Percentiles rank a stretch among this genome's conserved stretches.
Evolutionary conservation across 148 eudicot genomes (phyloP).

Genomic region (Nepenthes mirabilis): DNA sequence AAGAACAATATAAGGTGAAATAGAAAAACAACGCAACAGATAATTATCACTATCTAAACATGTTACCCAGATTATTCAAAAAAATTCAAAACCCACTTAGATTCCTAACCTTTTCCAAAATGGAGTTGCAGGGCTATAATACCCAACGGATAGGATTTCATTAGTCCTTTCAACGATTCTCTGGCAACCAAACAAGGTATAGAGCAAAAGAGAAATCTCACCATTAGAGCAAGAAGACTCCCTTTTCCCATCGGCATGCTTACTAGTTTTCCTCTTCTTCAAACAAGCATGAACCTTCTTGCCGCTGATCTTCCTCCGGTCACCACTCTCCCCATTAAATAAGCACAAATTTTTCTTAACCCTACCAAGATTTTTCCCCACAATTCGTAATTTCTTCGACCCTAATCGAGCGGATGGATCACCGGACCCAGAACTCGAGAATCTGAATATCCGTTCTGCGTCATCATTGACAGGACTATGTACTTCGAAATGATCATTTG

Average conservation of each 20-base stretch:
- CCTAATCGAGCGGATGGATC: constrained; percentile 3
- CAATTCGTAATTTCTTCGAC: constrained; percentile 11
- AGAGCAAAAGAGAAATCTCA: constrained; percentile 4
- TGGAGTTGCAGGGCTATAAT: not conserved
- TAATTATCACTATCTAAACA: no score
- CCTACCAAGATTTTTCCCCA: constrained; percentile 13
- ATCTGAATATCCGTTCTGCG: constrained; percentile 29
- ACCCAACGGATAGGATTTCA: no score
- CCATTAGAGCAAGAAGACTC: constrained; percentile 54
- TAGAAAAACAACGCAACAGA: no score
- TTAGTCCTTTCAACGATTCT: not conserved
- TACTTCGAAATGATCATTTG: not conserved
- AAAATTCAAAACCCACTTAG: not conserved
- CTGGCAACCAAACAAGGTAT: not conserved
- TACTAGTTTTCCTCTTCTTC: constrained; percentile 52
- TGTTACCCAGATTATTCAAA: no score
- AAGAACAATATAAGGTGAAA: no score
- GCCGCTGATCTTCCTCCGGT: constrained; percentile 12
- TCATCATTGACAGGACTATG: not conserved
- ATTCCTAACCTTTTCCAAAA: not conserved
- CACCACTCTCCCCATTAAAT: constrained; percentile 4
- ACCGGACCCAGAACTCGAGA: constrained; percentile 33
- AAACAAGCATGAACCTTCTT: constrained; percentile 36
- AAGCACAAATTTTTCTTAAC: constrained; percentile 10
- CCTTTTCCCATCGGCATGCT: constrained; percentile 24